Evolutionary conservation across 73 alveolate species (phyloP).

Genomic region (Tetrahymena elliotti): DNA sequence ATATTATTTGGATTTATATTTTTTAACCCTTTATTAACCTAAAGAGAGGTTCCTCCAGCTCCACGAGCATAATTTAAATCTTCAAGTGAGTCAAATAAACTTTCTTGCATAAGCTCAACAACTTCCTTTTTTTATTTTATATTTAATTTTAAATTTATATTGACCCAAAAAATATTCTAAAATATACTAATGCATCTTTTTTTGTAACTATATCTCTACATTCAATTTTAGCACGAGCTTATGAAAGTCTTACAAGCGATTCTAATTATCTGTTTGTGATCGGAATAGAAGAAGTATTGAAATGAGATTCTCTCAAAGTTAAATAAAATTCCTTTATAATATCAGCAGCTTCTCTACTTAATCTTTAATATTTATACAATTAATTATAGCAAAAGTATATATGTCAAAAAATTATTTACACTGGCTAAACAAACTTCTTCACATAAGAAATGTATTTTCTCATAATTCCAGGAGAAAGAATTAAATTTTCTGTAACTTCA

Average conservation of each 20-base stretch:
- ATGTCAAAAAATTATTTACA: neutral
- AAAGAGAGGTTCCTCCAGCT: slow-evolving; percentile 4
- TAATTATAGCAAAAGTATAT: neutral
- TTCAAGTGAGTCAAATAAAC: slow-evolving; percentile 62
- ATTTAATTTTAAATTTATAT: neutral
- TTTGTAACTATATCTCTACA: slow-evolving; percentile 52
- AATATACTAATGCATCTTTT: slow-evolving; percentile 58
- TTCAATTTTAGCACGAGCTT: slow-evolving; percentile 79
- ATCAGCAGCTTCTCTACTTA: slow-evolving; percentile 67
- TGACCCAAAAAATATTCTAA: neutral
- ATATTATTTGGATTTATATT: slow-evolving; percentile 48
- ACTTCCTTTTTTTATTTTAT: neutral
- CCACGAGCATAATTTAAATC: slow-evolving; percentile 65
- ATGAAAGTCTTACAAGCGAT: slow-evolving; percentile 63
- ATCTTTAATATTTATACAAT: neutral
- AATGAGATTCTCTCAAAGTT: slow-evolving; percentile 53
- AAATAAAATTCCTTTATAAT: slow-evolving; percentile 61
- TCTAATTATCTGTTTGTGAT: slow-evolving; percentile 77
- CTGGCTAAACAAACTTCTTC: slow-evolving; percentile 53
- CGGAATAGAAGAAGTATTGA: slow-evolving; percentile 45
- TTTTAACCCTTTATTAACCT: neutral
- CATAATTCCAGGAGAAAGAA: slow-evolving; percentile 39
- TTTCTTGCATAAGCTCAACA: slow-evolving; percentile 8
- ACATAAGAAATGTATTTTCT: slow-evolving; percentile 59
- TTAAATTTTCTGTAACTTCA: slow-evolving; percentile 19